phyloP scores from a whole-genome alignment of 1,139 yeast species.

The Trichomonascaceae sp. region DNA sequence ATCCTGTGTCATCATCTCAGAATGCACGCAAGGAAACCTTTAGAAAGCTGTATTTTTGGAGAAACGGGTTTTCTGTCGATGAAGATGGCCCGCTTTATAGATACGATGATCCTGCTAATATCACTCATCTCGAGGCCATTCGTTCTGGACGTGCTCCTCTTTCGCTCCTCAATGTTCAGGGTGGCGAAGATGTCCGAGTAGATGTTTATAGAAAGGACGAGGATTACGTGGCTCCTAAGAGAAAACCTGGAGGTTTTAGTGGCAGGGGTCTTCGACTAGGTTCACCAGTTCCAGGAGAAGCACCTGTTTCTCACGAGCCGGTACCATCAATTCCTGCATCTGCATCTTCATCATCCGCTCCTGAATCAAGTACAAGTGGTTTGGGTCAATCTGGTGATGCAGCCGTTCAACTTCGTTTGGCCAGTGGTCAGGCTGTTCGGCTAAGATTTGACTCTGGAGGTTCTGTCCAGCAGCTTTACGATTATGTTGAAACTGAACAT shows the following conservation, averaged over 20 bases:
- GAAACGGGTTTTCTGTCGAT: constrained; percentile 83
- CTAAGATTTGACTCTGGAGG: constrained; percentile 61
- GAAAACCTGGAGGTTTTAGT: constrained; percentile 60
- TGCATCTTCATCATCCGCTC: constrained; percentile 12
- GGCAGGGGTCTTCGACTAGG: constrained; percentile 91
- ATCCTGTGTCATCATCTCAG: constrained; percentile 17
- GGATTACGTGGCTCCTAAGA: constrained; percentile 69
- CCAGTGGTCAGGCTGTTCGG: constrained; percentile 68
- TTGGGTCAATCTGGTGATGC: constrained; percentile 59
- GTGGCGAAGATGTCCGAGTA: constrained; percentile 95
- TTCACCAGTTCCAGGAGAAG: constrained; percentile 59
- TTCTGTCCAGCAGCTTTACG: constrained; percentile 62
- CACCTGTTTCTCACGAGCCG: constrained; percentile 7
- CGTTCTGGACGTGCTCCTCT: constrained; percentile 94
- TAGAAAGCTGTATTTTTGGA: constrained; percentile 85
- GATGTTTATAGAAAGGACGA: constrained; percentile 81
- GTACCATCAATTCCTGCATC: constrained; percentile 15
- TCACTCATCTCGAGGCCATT: constrained; percentile 67
- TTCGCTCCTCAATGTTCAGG: constrained; percentile 69
- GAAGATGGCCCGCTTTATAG: constrained; percentile 83
- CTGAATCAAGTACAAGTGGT: constrained; percentile 14
- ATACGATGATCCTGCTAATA: constrained; percentile 87
- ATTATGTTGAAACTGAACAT: constrained; percentile 50
- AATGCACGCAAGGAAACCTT: constrained; percentile 23
- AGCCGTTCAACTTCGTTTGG: constrained; percentile 74